Base-by-base conservation (phyloP, 176 grass and related monocot genomes). In the Puya raimondii region DNA sequence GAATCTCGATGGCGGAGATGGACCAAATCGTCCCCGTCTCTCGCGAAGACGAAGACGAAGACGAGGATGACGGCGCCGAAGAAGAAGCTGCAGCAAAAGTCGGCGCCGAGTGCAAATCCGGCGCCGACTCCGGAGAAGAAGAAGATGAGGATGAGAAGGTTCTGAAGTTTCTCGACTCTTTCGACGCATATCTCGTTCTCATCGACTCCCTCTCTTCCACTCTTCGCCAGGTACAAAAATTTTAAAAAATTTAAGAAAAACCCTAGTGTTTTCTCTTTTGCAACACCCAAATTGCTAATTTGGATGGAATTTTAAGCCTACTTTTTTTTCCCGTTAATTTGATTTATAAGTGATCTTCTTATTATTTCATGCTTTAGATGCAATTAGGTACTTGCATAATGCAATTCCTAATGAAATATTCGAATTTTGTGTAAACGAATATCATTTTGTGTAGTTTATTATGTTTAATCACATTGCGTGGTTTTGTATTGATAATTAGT, bases 81-180 rank as follows among this genome's bases (percentile, higher is more conserved):
- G 78, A 66, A 57, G 78, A 73, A 50, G 52, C 17, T 49, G 26
- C 8, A 49, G 50, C 10, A 12, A 18, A 59, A 20, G 33, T 42
- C 33, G 33, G 33, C 33, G 4, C 4, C 33, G 33, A 42, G 0
- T 42, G 33, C 33, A 42, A 42, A 42, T 5, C 33, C 33, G 68
- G 11, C 12, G 49, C 12, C 33, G 47, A 23, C 26, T 10, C 52
- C 2, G 66, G 20, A 20, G 72, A 48, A 9, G 53, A 52, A 5
- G 47, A 15, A 22, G 65, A 57, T 0, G 65, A 75, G 12, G 65
- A 75, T 9, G 83, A 72, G 51, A 65, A 59, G 66, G 22, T 80
- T 65, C 51, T 85, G 17, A 57, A 69, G 9, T 85, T 85, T 65
- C 49, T 85, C 11, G 83, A 85, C 57, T 85, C 83, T n/a, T 53